These are phyloP conservation scores for Dactylorhiza incarnata DNA, from an alignment of 106 monocot genomes.

Conservation along the genomic window DNA sequence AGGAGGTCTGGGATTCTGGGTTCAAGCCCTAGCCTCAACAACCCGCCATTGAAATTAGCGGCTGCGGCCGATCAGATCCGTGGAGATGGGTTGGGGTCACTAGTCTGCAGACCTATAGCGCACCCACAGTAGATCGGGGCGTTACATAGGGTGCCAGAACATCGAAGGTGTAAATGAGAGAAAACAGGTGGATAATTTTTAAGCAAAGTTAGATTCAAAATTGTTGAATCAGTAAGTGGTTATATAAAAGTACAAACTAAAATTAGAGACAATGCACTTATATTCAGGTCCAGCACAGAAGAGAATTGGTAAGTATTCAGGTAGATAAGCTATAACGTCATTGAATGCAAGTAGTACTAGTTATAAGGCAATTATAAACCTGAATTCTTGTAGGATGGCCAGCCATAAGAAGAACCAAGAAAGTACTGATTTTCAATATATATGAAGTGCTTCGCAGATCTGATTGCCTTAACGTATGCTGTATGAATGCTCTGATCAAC, in stretches of 20 bases:
- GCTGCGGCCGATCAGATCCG: no score
- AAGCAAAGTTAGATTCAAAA: neutral
- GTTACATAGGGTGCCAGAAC: no score
- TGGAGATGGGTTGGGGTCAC: no score
- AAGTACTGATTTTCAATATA: slow-evolving; percentile 99
- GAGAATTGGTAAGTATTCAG: neutral
- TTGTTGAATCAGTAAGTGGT: neutral
- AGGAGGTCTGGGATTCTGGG: no score
- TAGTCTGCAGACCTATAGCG: no score
- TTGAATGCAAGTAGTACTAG: neutral
- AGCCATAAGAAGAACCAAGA: slow-evolving; percentile 87
- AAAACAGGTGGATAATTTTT: neutral
- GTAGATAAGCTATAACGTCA: neutral
- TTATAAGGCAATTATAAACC: slow-evolving; percentile 31
- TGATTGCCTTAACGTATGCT: slow-evolving; percentile 91
- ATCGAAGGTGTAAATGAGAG: no score
- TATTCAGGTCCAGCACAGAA: neutral
- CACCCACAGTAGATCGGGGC: no score
- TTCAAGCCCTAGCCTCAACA: no score
- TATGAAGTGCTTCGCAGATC: slow-evolving; percentile 92
- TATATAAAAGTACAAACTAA: neutral
- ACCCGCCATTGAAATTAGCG: no score
- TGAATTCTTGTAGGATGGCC: slow-evolving; percentile 78
- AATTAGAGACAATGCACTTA: neutral
- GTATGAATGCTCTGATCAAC: slow-evolving; percentile 94